Base-by-base conservation (phyloP, 192 early-diverging fungal species). In the Rhizophagus sp. region DNA sequence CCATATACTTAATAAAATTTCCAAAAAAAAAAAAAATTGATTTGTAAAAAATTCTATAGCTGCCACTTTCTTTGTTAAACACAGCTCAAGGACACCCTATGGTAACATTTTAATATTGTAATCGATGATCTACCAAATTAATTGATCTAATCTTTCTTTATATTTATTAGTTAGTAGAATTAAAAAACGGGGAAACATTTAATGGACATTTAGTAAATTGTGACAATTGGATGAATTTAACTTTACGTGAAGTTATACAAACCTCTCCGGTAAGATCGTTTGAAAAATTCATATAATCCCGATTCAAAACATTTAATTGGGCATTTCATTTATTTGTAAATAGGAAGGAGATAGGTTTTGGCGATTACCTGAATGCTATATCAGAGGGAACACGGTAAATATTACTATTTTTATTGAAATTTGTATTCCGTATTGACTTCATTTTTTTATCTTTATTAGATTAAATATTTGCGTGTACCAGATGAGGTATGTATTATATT, bases 171-270 rank as follows among this genome's bases (percentile, higher is more conserved):
- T 88, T 97, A 73, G 96, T 99, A n/a, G 97, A 99, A 82, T 84
- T 99, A 71, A 99, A 99, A 83, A 96, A 93, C 84, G 97, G 97
- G 82, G 97, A 98, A 84, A 97, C 98, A 34, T 99, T 97, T 85
- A 98, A 97, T 82, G 98, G 98, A 13, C 96, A 97, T 87, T 91
- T 99, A 86, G 95, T 95, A 73, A 95, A 92, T 81, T 98, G 96
- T 87, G 95, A 98, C 84, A 95, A 95, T 80, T 98, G 95, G 91
- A 99, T 98, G 98, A 99, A 99, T 86, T 88, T 99, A 82, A 95
- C 93, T 52, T 87, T 99, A 33, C 91, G 94, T 73, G 96, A 98
- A 82, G 97, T 98, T 27, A 97, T 98, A 81, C 94, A 94, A 84
- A 99, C 97, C 0, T 92, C 91, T 0, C 92, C 95, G 47, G 91